Base-by-base conservation (phyloP, 176 grass and related monocot genomes). In the Carex myosuroides region DNA sequence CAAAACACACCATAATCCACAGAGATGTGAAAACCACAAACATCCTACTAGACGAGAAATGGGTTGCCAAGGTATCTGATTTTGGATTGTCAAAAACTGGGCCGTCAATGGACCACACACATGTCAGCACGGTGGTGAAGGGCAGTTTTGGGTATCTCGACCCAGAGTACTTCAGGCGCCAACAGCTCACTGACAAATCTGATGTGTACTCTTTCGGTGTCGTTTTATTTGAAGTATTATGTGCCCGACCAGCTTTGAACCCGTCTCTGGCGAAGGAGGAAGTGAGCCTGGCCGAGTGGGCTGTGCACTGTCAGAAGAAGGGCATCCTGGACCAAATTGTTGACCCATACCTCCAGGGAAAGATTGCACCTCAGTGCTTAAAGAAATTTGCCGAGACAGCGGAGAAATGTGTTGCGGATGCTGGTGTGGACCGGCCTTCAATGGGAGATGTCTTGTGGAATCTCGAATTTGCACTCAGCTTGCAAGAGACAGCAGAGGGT, bases 391-490 rank as follows among this genome's bases (percentile, higher is more conserved):
- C 95, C 0, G 95, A 98, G 71, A 94, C 90, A 16, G 95, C 95
- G 3, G 95, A 98, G 90, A 98, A 98, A 85, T 98, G 95, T 84
- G 92, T 98, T 44, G 79, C 92, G 4, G 95, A 94, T 85, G 68
- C 87, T 30, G 90, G 95, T 30, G 84, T 91, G 0, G 90, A 98
- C 17, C 90, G 92, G 17, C 95, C 95, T 53, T 93, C 92, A 4
- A 98, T 98, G 95, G 95, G 95, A 33, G 95, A 98, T 84, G 95
- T 98, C 29, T 93, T 98, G 17, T 94, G 92, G 95, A 98, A 91
- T 89, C 87, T 98, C 63, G 95, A 98, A 83, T 98, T 98, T 79
- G 95, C 95, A 8, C 90, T 98, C 73, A 90, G 92, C 58, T 87
- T 98, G 70, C 95, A 98, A 53, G 92, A 98, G 84, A 90, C 84